Base-by-base conservation (phyloP, 352 stramenopile genomes). In the Bremia lactucae region DNA sequence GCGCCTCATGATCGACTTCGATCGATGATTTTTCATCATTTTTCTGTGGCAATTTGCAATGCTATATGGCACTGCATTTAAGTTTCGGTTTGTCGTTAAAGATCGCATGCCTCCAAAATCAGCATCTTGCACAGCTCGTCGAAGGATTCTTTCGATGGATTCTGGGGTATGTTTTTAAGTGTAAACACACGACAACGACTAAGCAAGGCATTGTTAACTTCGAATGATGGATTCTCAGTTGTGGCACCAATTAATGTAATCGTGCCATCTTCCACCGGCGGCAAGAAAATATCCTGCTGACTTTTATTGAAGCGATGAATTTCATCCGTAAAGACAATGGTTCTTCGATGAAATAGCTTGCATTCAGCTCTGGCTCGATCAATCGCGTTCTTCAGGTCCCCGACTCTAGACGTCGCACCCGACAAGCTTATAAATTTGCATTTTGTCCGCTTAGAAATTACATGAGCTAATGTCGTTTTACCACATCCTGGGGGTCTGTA, bases 291-390 rank as follows among this genome's bases (percentile, higher is more conserved):
- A 53, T 92, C 79, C 59, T 94, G 83, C 25, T 90, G 74, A 42
- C 81, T 83, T 52, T 93, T 93, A 43, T 87, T 93, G 54, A 89
- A 92, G 5, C 78, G 72, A 49, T 94, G 83, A 40, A 94, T 85
- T 52, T 94, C 83, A 31, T 94, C 83, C 1, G 93, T 75, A 36
- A 94, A 94, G 13, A 94, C 65, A 18, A 91, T 87, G 0, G 83
- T 92, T 16, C 70, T 62, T 36, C 78, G 52, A 10, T 56, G 54
- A 4, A 82, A 65, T 42, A 89, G 56, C 36, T 78, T 77, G 14
- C 52, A 57, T 47, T 94, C 77, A 0, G 65, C 68, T 35, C 62
- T 55, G 1, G 82, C 82, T 46, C 76, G 71, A 16, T 88, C 79
- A 18, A 89, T 60, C 1, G 82, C 75, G 6, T 87, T 76, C 23